phyloP scores from a whole-genome alignment of 768 basidiomycete genomes.

The Podaxis sp. region DNA sequence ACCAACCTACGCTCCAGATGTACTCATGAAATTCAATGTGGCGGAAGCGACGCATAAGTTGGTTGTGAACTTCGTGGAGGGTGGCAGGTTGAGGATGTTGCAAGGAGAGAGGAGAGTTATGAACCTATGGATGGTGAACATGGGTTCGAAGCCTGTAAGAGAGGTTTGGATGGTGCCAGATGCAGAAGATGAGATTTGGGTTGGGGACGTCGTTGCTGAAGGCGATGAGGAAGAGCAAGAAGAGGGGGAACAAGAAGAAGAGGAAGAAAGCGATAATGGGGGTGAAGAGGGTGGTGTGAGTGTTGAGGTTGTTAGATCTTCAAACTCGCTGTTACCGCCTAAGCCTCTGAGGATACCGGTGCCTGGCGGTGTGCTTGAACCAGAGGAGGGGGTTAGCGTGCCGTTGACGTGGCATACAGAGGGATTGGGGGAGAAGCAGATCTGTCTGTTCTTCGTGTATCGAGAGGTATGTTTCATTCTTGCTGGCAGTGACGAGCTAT shows the following conservation, averaged over 20 bases:
- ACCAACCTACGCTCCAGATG: slow-evolving; percentile 72
- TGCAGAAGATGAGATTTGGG: slow-evolving; percentile 63
- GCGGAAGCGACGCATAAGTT: slow-evolving; percentile 67
- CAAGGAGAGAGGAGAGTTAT: slow-evolving; percentile 69
- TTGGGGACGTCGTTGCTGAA: slow-evolving; percentile 63
- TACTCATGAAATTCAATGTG: slow-evolving; percentile 58
- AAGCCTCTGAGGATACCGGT: slow-evolving; percentile 15
- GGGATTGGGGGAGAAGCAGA: slow-evolving; percentile 11
- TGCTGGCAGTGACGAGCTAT: not conserved
- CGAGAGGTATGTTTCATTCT: slow-evolving; percentile 46
- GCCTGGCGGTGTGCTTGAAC: slow-evolving; percentile 5
- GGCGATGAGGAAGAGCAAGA: slow-evolving; percentile 46
- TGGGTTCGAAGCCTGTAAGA: slow-evolving; percentile 55
- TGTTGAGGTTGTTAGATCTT: slow-evolving; percentile 18
- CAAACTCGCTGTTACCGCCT: slow-evolving; percentile 14
- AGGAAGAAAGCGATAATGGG: slow-evolving; percentile 62
- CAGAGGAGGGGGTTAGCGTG: slow-evolving; percentile 13
- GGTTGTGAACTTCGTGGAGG: slow-evolving; percentile 53
- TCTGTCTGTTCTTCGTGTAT: slow-evolving; percentile 36
- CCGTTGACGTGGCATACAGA: slow-evolving; percentile 16
- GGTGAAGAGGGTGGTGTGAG: slow-evolving; percentile 56
- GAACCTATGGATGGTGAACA: slow-evolving; percentile 63
- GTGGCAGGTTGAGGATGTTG: slow-evolving; percentile 48
- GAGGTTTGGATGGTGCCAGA: slow-evolving; percentile 75
- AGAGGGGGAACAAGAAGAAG: slow-evolving; percentile 65